Conservation (phyloP, 2,329 filamentous ascomycete genomes). For the Dendrostoma leiphaemia region DNA sequence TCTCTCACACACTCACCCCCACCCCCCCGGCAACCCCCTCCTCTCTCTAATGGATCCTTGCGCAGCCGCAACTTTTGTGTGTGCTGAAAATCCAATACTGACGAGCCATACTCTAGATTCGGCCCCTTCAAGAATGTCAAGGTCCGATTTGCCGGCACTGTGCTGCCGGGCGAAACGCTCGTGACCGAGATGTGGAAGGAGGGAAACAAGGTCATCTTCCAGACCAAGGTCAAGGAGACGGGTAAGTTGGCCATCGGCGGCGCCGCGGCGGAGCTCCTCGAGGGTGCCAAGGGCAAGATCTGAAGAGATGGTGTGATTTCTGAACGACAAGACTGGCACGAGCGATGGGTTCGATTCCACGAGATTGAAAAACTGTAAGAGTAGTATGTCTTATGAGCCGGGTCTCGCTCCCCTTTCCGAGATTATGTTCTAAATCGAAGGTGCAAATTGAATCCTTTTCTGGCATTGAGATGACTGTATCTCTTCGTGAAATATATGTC, state of each 20-base stretch:
- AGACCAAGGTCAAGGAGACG: constrained; percentile 87
- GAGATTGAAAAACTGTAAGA: background rate
- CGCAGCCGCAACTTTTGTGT: too few species aligned
- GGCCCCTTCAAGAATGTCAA: constrained; percentile 89
- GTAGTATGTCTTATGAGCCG: background rate
- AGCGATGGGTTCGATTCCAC: background rate
- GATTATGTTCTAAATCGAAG: too few species aligned
- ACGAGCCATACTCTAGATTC: constrained; percentile 39
- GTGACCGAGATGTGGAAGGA: constrained; percentile 95
- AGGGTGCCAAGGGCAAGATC: constrained; percentile 30
- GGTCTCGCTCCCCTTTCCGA: too few species aligned
- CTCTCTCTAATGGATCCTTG: background rate
- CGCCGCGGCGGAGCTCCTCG: constrained; percentile 72
- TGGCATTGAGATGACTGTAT: too few species aligned
- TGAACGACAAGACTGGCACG: background rate
- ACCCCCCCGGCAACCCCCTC: too few species aligned
- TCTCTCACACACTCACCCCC: too few species aligned
- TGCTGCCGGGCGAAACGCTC: constrained; percentile 84
- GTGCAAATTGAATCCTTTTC: too few species aligned
- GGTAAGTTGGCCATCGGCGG: constrained; percentile 84
- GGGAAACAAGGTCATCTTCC: constrained; percentile 75
- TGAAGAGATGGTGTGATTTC: background rate
- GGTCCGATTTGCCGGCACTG: constrained; percentile 83
- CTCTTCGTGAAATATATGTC: too few species aligned
- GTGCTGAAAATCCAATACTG: too few species aligned